These are phyloP conservation scores for Verticillium albo-atrum DNA, from an alignment of 2,329 filamentous ascomycete species.

Conservation along the genomic window DNA sequence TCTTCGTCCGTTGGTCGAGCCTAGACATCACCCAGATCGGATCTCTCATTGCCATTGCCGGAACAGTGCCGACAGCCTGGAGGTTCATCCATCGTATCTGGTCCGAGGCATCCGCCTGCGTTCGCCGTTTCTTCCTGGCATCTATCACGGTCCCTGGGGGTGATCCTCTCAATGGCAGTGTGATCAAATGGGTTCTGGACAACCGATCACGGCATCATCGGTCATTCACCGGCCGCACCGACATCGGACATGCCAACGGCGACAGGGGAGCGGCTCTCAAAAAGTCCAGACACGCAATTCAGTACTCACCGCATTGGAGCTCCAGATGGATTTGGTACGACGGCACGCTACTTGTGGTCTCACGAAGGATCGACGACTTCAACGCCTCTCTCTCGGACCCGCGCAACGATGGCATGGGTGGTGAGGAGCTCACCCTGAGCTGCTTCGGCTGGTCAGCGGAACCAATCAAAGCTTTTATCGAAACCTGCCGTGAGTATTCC, in stretches of 20 bases:
- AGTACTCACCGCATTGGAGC: slow-evolving; percentile 41
- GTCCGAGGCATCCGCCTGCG: slow-evolving; percentile 32
- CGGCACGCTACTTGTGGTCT: slow-evolving; percentile 38
- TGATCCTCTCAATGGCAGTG: slow-evolving; percentile 39
- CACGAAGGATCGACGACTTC: slow-evolving; percentile 34
- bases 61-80: slow-evolving; percentile 34
- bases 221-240: slow-evolving; percentile 39
- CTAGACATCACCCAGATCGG: slow-evolving; percentile 41
- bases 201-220: slow-evolving; percentile 33
- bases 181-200: slow-evolving; percentile 39
- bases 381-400: slow-evolving; percentile 31
- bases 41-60: slow-evolving; percentile 37
- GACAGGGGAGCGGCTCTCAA: slow-evolving; percentile 35
- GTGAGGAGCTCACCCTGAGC: slow-evolving; percentile 42
- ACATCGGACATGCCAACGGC: slow-evolving; percentile 22
- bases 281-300: slow-evolving; percentile 33
- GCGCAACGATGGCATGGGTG: slow-evolving; percentile 39
- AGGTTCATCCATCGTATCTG: slow-evolving; percentile 29
- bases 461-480: slow-evolving; percentile 41
- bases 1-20: slow-evolving; percentile 35
- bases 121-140: slow-evolving; percentile 37
- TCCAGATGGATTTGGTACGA: slow-evolving; percentile 45
- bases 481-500: slow-evolving; percentile 41
- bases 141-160: slow-evolving; percentile 37
- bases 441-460: slow-evolving; percentile 46